Evolutionary conservation across 148 eudicot genomes (phyloP).

Genomic region (Vaccinium macrocarpon): DNA sequence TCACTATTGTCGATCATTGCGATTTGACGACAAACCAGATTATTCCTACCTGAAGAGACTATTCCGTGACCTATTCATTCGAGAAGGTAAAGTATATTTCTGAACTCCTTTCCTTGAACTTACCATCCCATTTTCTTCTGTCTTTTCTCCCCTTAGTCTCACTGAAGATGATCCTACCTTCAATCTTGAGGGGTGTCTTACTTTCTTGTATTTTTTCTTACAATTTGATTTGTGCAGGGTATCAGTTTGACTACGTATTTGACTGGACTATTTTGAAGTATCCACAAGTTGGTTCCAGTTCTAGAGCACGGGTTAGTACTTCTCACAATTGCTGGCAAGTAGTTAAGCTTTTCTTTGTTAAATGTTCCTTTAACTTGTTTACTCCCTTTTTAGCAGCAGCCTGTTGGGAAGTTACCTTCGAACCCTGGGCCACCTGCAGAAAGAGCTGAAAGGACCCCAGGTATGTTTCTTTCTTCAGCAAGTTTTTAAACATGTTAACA

Average conservation of each 20-base stretch:
- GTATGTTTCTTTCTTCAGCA: slow-evolving; percentile 30
- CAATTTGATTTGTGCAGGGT: slow-evolving; percentile 48
- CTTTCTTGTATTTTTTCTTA: background rate
- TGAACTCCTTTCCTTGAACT: background rate
- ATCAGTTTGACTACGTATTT: slow-evolving; percentile 97
- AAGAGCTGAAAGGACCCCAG: slow-evolving; percentile 67
- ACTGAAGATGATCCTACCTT: background rate
- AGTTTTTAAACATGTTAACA: background rate
- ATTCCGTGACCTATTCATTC: slow-evolving; percentile 88
- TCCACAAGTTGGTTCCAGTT: slow-evolving; percentile 92
- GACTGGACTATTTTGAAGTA: slow-evolving; percentile 97
- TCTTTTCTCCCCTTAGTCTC: background rate
- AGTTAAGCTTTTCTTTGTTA: background rate
- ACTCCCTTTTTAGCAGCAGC: slow-evolving; percentile 37
- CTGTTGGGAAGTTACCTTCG: slow-evolving; percentile 52
- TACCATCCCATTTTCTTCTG: background rate
- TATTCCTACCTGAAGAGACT: slow-evolving; percentile 95
- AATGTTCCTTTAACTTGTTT: slow-evolving; percentile 9
- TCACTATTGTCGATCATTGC: slow-evolving; percentile 93
- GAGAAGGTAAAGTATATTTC: slow-evolving; percentile 62
- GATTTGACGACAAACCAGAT: slow-evolving; percentile 98
- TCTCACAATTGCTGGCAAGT: background rate
- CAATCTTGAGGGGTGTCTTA: background rate
- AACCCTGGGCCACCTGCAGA: slow-evolving; percentile 79
- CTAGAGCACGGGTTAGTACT: slow-evolving; percentile 64